phyloP scores from a whole-genome alignment of 2,329 filamentous ascomycete genomes.

The Cryphonectria parasitica region DNA sequence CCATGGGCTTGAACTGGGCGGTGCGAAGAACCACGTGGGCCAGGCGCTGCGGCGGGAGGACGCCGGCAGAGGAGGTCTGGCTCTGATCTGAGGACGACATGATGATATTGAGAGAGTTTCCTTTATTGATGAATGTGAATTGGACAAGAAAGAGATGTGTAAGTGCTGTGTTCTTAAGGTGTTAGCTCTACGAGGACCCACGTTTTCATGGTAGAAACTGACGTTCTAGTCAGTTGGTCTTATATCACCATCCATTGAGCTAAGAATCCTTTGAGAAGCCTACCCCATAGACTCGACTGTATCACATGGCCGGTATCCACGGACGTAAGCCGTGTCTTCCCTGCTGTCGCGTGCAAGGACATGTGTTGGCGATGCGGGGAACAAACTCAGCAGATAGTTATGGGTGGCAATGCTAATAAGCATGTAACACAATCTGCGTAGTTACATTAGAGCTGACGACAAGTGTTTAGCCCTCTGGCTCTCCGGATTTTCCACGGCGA shows the following conservation, averaged over 20 bases:
- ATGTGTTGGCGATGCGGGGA: not conserved
- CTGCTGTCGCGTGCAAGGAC: not conserved
- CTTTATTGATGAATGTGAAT: no score
- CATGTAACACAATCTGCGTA: not conserved
- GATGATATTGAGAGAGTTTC: not conserved
- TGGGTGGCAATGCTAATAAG: no score
- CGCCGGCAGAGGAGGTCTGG: not conserved
- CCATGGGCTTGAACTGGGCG: conserved; percentile 33
- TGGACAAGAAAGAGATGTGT: not conserved
- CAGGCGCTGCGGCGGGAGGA: conserved; percentile 12
- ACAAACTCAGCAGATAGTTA: not conserved
- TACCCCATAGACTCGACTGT: not conserved
- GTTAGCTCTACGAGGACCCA: not conserved
- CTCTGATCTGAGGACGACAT: not conserved
- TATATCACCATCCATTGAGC: not conserved
- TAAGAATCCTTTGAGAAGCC: not conserved
- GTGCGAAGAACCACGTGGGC: conserved; percentile 29
- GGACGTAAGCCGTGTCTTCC: not conserved
- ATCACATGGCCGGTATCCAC: not conserved
- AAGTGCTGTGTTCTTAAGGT: not conserved
- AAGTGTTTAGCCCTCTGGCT: no score
- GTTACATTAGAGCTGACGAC: not conserved
- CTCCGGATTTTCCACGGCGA: not conserved
- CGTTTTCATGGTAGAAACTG: not conserved
- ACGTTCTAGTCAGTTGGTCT: not conserved